phyloP scores from a whole-genome alignment of 2,329 filamentous ascomycete genomes.

The Zymoseptoria pseudotritici region DNA sequence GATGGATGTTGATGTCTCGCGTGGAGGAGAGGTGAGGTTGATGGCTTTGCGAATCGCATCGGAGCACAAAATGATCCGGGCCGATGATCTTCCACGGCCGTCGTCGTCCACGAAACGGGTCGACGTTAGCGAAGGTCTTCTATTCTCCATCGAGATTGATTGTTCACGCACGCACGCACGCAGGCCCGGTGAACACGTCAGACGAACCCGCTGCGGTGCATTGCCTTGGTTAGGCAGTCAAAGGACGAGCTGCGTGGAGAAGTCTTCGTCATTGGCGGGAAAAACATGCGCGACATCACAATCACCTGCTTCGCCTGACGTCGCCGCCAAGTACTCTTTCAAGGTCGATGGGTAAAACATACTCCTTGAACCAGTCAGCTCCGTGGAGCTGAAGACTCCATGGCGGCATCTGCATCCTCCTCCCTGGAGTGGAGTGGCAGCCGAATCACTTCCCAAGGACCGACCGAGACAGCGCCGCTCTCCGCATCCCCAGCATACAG shows the following conservation, averaged over 20 bases:
- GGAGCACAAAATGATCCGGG: too few species aligned
- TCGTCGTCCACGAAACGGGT: too few species aligned
- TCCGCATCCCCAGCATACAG: neutral
- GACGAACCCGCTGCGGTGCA: neutral
- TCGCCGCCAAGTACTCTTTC: neutral
- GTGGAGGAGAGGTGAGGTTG: too few species aligned
- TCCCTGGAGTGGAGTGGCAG: neutral
- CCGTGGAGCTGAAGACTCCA: neutral
- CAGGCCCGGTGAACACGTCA: too few species aligned
- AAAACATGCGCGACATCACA: neutral
- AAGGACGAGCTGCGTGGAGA: neutral
- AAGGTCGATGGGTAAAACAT: neutral
- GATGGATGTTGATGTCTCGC: too few species aligned
- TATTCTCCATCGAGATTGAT: too few species aligned
- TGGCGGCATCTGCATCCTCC: neutral
- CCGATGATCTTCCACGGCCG: too few species aligned
- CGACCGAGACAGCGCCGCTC: neutral
- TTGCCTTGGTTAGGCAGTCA: neutral
- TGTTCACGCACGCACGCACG: too few species aligned
- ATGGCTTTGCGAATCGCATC: too few species aligned
- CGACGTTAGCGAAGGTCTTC: too few species aligned
- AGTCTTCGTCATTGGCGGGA: neutral
- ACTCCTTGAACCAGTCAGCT: neutral
- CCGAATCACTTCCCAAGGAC: neutral
- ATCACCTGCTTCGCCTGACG: neutral